Percentiles rank a stretch among this genome's conserved stretches.
phyloP scores from a whole-genome alignment of 192 early-diverging fungal species.

The Entomortierella lignicola region DNA sequence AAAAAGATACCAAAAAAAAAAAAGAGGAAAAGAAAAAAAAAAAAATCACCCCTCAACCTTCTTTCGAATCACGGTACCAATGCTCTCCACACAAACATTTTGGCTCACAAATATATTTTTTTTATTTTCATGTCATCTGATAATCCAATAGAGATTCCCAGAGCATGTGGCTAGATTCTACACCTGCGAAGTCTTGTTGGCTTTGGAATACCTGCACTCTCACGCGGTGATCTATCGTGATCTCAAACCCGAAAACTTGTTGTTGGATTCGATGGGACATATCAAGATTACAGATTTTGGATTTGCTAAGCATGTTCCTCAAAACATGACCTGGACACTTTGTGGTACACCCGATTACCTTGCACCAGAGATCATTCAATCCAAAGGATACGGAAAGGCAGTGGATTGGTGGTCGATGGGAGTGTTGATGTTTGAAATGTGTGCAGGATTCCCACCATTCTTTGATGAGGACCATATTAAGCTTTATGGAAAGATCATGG shows the following conservation, averaged over 20 bases:
- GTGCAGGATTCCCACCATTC: slow-evolving; percentile 95
- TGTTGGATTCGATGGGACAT: slow-evolving; percentile 80
- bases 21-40: too few relatives aligned
- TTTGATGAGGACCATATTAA: slow-evolving; percentile 95
- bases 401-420: slow-evolving; percentile 98
- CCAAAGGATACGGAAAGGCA: slow-evolving; percentile 91
- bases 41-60: background rate
- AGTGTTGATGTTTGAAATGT: slow-evolving; percentile 94
- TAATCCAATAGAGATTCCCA: slow-evolving; percentile 74
- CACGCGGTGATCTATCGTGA: slow-evolving; percentile 92
- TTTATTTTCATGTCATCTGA: slow-evolving; percentile 5
- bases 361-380: slow-evolving; percentile 91
- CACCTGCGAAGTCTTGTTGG: slow-evolving; percentile 87
- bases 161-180: slow-evolving; percentile 91
- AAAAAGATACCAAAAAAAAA: too few relatives aligned
- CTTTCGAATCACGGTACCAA: too few relatives aligned
- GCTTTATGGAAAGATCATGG: slow-evolving; percentile 93
- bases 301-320: slow-evolving; percentile 83
- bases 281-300: slow-evolving; percentile 93
- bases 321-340: slow-evolving; percentile 85
- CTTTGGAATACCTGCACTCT: slow-evolving; percentile 90
- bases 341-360: slow-evolving; percentile 90
- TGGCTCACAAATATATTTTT: background rate
- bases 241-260: slow-evolving; percentile 90
- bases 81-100: background rate